A percentile compares a stretch with the other conserved stretches of the same genome.
These are phyloP conservation scores for Ustilago trichophora DNA, from an alignment of 1,284 basidiomycete genomes.

Conservation along the genomic window DNA sequence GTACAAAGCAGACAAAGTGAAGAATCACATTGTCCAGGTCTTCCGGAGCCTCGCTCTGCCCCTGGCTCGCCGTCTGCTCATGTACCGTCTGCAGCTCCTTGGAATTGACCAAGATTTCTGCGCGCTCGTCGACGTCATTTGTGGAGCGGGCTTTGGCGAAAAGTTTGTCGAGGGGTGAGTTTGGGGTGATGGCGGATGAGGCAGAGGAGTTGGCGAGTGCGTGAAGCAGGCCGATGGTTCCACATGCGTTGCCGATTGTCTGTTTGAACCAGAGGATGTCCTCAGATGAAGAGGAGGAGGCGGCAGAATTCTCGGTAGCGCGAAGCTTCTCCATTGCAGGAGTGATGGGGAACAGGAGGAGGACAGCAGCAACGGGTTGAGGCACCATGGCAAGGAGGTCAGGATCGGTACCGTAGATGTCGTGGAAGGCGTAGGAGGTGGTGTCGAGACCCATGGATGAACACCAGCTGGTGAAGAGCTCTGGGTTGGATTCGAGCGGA, in stretches of 20 bases:
- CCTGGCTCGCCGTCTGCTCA: conserved; percentile 50
- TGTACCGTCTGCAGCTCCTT: conserved; percentile 54
- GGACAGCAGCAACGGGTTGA: conserved; percentile 69
- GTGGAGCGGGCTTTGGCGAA: conserved; percentile 47
- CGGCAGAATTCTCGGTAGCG: conserved; percentile 33
- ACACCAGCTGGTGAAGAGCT: conserved; percentile 62
- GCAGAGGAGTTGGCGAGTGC: conserved; percentile 60
- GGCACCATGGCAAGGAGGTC: conserved; percentile 69
- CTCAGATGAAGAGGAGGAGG: conserved; percentile 12
- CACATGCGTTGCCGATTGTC: conserved; percentile 66
- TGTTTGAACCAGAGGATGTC: conserved; percentile 62
- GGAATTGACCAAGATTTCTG: conserved; percentile 36
- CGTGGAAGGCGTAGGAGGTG: conserved; percentile 68
- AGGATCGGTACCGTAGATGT: conserved; percentile 70
- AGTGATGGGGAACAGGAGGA: conserved; percentile 69
- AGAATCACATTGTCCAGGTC: conserved; percentile 59
- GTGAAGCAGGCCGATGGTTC: conserved; percentile 66
- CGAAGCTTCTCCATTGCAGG: conserved; percentile 62
- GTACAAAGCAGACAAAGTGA: conserved; percentile 66
- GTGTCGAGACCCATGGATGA: conserved; percentile 58
- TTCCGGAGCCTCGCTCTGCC: conserved; percentile 59
- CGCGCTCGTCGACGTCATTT: conserved; percentile 21
- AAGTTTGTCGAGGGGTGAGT: conserved; percentile 50
- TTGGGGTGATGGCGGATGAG: conserved; percentile 27
- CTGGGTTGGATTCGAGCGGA: conserved; percentile 66